A percentile compares a stretch with the other conserved stretches of the same genome.
phyloP scores from a whole-genome alignment of 2,329 filamentous ascomycete genomes.

The Dryadomyces sulphureus region DNA sequence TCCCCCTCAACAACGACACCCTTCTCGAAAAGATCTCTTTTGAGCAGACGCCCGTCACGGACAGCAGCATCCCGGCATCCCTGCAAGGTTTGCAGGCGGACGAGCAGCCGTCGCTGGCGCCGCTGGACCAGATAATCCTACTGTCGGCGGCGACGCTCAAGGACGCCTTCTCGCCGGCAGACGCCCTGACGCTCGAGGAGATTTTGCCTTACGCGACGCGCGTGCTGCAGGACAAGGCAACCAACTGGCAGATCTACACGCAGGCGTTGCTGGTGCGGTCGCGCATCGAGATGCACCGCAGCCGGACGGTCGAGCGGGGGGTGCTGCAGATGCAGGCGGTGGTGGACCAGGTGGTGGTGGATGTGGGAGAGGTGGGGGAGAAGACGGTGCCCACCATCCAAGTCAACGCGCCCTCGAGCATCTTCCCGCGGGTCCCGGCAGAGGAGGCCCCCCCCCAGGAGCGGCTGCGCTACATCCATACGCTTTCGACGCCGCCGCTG shows the following conservation, averaged over 20 bases:
- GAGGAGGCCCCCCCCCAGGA: constrained; percentile 69
- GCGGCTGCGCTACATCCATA: constrained; percentile 70
- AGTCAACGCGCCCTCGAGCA: constrained; percentile 9
- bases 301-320: constrained; percentile 76
- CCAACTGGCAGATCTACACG: constrained; percentile 97
- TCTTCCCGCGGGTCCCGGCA: constrained; percentile 56
- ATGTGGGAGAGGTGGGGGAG: background rate
- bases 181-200: constrained; percentile 84
- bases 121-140: constrained; percentile 81
- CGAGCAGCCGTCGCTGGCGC: constrained; percentile 65
- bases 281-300: constrained; percentile 75
- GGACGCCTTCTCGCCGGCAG: constrained; percentile 69
- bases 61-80: constrained; percentile 35
- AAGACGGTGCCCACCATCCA: constrained; percentile 25
- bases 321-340: constrained; percentile 88
- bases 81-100: constrained; percentile 57
- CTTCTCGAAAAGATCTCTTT: constrained; percentile 80
- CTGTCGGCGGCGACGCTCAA: constrained; percentile 79
- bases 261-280: constrained; percentile 83
- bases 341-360: constrained; percentile 72
- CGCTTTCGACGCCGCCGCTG: constrained; percentile 66
- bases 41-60: constrained; percentile 14
- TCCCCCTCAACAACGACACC: constrained; percentile 84
- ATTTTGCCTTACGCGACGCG: constrained; percentile 81
- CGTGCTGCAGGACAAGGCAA: constrained; percentile 74